phyloP scores from a whole-genome alignment of 352 stramenopile species.

The Pythium vanterpoolii region DNA sequence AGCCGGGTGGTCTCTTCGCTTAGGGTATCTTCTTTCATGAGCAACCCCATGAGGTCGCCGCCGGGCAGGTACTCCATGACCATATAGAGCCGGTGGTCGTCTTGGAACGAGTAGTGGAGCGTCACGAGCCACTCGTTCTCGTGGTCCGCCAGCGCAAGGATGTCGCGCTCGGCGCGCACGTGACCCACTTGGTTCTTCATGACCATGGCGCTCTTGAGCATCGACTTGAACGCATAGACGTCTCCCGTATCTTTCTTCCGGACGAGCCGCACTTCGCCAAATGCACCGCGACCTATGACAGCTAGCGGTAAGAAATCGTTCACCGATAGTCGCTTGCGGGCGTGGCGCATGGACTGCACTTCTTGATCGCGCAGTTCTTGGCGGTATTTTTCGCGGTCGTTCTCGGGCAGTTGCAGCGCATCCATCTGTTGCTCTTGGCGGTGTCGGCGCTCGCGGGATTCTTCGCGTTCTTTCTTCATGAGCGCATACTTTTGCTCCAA shows the following conservation, averaged over 20 bases:
- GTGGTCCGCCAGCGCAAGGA: constrained; percentile 91
- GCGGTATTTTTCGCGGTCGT: constrained; percentile 76
- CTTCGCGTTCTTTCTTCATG: constrained; percentile 87
- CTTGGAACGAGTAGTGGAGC: constrained; percentile 98
- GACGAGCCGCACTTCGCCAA: constrained; percentile 95
- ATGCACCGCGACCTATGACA: constrained; percentile 98
- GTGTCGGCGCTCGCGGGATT: constrained; percentile 69
- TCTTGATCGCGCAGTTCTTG: constrained; percentile 75
- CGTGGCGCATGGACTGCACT: constrained; percentile 73
- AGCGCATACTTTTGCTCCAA: constrained; percentile 88
- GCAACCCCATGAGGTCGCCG: constrained; percentile 98
- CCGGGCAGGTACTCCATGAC: constrained; percentile 99
- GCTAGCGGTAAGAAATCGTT: constrained; percentile 96
- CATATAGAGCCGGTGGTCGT: constrained; percentile 85
- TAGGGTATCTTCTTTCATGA: constrained; percentile 98
- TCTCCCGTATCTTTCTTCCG: constrained; percentile 81
- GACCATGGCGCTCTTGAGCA: constrained; percentile 90
- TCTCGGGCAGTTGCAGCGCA: constrained; percentile 69
- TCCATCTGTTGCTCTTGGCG: constrained; percentile 84
- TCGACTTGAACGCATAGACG: constrained; percentile 91
- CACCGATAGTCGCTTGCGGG: constrained; percentile 75
- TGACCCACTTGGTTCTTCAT: constrained; percentile 95
- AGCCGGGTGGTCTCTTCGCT: constrained; percentile 87
- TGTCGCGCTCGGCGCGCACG: constrained; percentile 97
- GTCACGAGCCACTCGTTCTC: constrained; percentile 97